Base-by-base conservation (phyloP, 441 rosid species). In the Erysimum pusillum region DNA sequence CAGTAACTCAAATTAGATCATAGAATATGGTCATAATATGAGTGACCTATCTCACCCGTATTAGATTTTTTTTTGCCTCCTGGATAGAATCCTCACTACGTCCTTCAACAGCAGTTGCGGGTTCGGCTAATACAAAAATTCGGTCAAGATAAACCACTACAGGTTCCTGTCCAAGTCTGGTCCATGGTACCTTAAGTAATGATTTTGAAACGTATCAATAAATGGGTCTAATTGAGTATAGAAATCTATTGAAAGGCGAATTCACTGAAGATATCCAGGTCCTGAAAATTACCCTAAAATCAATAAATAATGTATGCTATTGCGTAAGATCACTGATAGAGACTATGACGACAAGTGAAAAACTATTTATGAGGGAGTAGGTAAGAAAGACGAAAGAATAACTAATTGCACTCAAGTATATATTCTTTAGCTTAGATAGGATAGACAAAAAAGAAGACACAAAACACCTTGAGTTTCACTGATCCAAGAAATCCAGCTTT, bases 401-500 rank as follows among this genome's bases (percentile, higher is more conserved):
- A 34, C 9, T 32, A 45, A 56, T 13, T 13, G 45, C 38, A 25
- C 44, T 74, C 73, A 57, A 48, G 32, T 45, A 34, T 25, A 39
- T 17, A 48, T 10, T 28, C n/a, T 54, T 52, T 35, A 48, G 61
- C 63, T 56, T 48, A 32, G 52, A 71, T 51, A 70, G 14, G 36
- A 65, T 34, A 10, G 34, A 44, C 14, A 62, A 12, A 48, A 5
- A 32, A 35, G 28, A 60, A 62, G 7, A 61, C 68, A 66, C 65
- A 67, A 13, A 73, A 69, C 9, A 81, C 84, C 82, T 80, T 81
- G 67, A 96, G 97, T 83, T 88, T 96, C 58, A 96, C 98, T 3
- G 98, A 93, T 77, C 99, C 99, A 82, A 96, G 99, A 84, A 96
- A 96, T 63, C 99, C 99, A 42, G 97, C 98, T 85, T 96, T 96